These are phyloP conservation scores for Trichocladium uniseriatum DNA, from an alignment of 495 filamentous ascomycete species.

Conservation along the genomic window DNA sequence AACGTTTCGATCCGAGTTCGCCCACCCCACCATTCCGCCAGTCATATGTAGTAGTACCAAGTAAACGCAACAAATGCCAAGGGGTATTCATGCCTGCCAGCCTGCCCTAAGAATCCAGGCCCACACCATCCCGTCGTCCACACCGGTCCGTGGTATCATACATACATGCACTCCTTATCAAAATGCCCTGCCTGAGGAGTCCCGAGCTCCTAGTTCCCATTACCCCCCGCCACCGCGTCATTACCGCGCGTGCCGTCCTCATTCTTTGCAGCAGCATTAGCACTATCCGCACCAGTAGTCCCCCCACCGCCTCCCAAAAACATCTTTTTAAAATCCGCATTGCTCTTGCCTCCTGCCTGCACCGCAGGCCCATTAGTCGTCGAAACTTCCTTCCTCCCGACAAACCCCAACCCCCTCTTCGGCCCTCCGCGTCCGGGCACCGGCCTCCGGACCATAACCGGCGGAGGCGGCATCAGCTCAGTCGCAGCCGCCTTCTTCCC, in stretches of 20 bases:
- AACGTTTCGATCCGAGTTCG: too few relatives aligned
- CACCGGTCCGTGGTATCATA: too few relatives aligned
- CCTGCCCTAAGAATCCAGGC: too few relatives aligned
- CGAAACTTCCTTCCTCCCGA: constrained; percentile 22
- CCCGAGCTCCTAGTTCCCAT: neutral
- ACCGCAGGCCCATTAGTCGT: neutral
- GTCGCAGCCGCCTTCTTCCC: constrained; percentile 17
- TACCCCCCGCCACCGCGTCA: neutral
- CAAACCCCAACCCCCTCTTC: constrained; percentile 46
- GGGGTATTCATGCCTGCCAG: too few relatives aligned
- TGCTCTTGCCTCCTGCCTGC: constrained; percentile 48
- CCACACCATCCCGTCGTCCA: too few relatives aligned
- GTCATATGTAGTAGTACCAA: too few relatives aligned
- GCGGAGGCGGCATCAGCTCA: constrained; percentile 43
- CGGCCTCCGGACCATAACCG: constrained; percentile 52
- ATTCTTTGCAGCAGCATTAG: neutral
- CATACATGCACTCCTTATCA: too few relatives aligned
- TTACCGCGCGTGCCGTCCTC: neutral
- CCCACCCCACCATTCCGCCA: too few relatives aligned
- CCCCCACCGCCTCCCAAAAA: constrained; percentile 34
- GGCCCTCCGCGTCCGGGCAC: constrained; percentile 43
- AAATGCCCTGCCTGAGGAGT: neutral
- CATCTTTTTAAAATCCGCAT: constrained; percentile 82
- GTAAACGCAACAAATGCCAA: too few relatives aligned
- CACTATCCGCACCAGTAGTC: neutral